Evolutionary conservation across 2,329 filamentous ascomycete species (phyloP), one percentile per base, ranked within the genome.

Genomic region (Metarhizium brunneum): DNA sequence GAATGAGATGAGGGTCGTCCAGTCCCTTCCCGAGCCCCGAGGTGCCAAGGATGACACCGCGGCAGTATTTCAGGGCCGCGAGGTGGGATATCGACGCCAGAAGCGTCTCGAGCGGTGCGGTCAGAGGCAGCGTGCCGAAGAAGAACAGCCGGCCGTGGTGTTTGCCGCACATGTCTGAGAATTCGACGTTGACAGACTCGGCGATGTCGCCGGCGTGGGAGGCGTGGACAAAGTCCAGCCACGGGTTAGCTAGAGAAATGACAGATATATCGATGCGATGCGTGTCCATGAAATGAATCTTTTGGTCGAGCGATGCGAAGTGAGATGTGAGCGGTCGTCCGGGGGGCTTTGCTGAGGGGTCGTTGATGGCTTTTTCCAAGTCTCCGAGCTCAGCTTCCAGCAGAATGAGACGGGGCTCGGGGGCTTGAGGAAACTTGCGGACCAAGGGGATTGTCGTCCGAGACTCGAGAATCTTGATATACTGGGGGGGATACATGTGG

Each of bases 11-110:
- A 2, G 81, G 78, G 68, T 96, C 92, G 66, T 96, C 92, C 1
- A 96, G 77, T 0, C 92, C 91, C 11, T 80, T 75, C 0, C 90
- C 91, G 0, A 95, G 74, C 0, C 92, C 92, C 0, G 86, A 84
- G 0, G 92, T 96, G 1, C 92, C 91, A 63, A 96, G 82, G 59
- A 96, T 91, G 13, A 96, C 82, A n/a, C 92, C 92, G 2, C 90
- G 81, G 68, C 90, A 87, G 70, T 86, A 83, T 54, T 78, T 79
- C 48, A 95, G 74, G 0, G 65, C 68, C 30, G 73, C 74, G 40
- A 94, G 72, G 54, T 87, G 75, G 30, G 76, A 69, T 45, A 96
- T 83, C 58, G 91, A 84, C 0, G 74, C 72, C 2, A 86, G 78
- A 6, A 92, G 81, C 2, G 78, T 79, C 6, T 82, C 73, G 7